Conservation (phyloP, 208 protist genomes). For the Leishmania major region DNA sequence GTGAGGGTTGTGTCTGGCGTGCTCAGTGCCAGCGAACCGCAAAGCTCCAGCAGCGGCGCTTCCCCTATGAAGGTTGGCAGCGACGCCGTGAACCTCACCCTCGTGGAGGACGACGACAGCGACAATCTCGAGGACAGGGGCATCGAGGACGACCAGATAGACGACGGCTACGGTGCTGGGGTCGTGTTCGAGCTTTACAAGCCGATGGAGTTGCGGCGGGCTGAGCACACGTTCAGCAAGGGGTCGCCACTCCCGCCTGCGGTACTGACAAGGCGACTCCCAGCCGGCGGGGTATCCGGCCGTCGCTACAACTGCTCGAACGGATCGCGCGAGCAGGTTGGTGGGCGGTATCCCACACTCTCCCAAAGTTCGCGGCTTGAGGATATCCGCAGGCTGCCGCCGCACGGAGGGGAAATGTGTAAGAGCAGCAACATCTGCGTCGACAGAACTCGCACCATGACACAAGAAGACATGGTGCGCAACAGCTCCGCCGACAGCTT, state of each 20-base stretch:
- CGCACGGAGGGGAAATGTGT: slow-evolving; percentile 4
- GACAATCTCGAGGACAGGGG: not conserved
- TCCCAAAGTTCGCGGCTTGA: slow-evolving; percentile 18
- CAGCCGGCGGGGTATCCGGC: not conserved
- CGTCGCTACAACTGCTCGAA: no score
- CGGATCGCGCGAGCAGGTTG: slow-evolving; percentile 1
- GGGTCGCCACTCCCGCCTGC: slow-evolving; percentile 3
- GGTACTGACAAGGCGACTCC: not conserved
- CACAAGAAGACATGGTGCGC: slow-evolving; percentile 24
- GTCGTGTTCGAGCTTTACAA: not conserved
- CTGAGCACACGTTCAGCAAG: not conserved
- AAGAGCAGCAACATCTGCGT: not conserved
- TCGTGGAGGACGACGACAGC: not conserved
- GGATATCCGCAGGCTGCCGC: slow-evolving; percentile 5
- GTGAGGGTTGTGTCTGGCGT: not conserved
- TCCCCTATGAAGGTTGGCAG: not conserved
- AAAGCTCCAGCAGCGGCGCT: not conserved
- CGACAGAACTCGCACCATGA: not conserved
- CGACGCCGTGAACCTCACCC: not conserved
- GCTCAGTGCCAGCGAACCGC: not conserved
- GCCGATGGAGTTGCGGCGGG: not conserved
- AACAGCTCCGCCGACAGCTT: slow-evolving; percentile 31
- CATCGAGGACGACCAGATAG: slow-evolving; percentile 1
- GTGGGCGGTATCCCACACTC: slow-evolving; percentile 7
- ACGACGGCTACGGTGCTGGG: not conserved